phyloP scores from a whole-genome alignment of 768 basidiomycete species.

The Gloeostereum incarnatum region DNA sequence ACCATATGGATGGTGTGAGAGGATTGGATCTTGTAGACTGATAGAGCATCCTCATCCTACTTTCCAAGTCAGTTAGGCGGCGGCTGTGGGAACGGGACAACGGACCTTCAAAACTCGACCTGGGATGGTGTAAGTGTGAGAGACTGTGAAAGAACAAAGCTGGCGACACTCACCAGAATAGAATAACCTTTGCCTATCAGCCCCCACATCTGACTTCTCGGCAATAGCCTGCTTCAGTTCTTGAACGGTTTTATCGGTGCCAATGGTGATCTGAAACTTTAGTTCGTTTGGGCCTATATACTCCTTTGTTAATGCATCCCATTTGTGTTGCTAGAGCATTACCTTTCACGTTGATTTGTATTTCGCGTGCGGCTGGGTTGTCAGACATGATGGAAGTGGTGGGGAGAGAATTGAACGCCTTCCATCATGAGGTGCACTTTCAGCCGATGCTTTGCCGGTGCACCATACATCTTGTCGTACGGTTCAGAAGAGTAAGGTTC shows the following conservation, averaged over 20 bases:
- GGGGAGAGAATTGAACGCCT: too few relatives aligned
- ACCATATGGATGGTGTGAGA: slow-evolving; percentile 91
- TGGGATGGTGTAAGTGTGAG: too few relatives aligned
- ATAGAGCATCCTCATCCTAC: slow-evolving; percentile 76
- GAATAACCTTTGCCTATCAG: slow-evolving; percentile 84
- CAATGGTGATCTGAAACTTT: slow-evolving; percentile 83
- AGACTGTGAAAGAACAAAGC: too few relatives aligned
- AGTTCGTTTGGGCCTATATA: slow-evolving; percentile 76
- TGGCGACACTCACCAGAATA: slow-evolving; percentile 66
- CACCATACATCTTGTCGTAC: too few relatives aligned
- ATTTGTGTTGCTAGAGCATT: neutral
- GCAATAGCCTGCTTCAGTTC: slow-evolving; percentile 92
- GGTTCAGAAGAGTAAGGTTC: too few relatives aligned
- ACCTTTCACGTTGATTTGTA: slow-evolving; percentile 69
- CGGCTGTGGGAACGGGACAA: slow-evolving; percentile 3
- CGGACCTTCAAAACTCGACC: too few relatives aligned
- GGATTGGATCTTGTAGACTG: slow-evolving; percentile 85
- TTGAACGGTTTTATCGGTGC: slow-evolving; percentile 72
- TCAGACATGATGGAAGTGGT: too few relatives aligned
- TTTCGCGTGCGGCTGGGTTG: slow-evolving; percentile 27
- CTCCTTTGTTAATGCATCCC: too few relatives aligned
- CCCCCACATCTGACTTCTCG: slow-evolving; percentile 74
- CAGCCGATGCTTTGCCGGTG: too few relatives aligned
- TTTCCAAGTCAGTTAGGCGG: neutral
- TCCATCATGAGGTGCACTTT: too few relatives aligned